Base-by-base conservation (phyloP, 352 stramenopile species). In the Phytophthora capsici region DNA sequence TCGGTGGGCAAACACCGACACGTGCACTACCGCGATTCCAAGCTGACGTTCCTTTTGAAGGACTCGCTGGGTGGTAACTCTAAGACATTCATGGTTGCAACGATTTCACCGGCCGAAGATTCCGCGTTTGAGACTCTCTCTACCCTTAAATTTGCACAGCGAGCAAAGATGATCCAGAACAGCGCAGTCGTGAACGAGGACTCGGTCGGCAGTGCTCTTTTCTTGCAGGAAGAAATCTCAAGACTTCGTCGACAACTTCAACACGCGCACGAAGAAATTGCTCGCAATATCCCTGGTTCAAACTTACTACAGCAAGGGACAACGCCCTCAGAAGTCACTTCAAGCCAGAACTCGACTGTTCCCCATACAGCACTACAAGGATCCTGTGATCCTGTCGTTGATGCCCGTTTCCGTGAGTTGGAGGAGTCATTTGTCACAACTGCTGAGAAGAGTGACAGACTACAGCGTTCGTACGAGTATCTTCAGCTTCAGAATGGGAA, bases 51-150 rank as follows among this genome's bases (percentile, higher is more conserved):
- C 54, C 61, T 95, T 13, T 56, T 95, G 14, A 94, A 93, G 50
- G 88, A 95, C 53, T 94, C 86, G 1, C 65, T 95, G 9, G 88
- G 88, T 32, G 88, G 88, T 8, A 95, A 95, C 57, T 93, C 88
- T 0, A 95, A 94, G 66, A 95, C 88, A 10, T 93, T 92, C 40
- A 94, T 95, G 86, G 79, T 95, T 25, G 87, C 86, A 10, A 92
- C 88, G 2, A 79, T 95, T 16, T 91, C 84, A 0, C 91, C 91
- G 0, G 89, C 88, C 0, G 86, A 93, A 57, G 85, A 96, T 38
- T 97, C 93, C 4, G 78, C 90, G 10, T 84, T 90, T 32, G 88
- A 96, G 59, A 94, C 88, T 14, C 74, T 94, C 6, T 94, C 84
- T 2, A 96, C 88, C 22, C 74, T 96, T 0, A 93, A 94, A 43